Base-by-base conservation (phyloP, 495 filamentous ascomycete species). In the Amorphotheca resinae region DNA sequence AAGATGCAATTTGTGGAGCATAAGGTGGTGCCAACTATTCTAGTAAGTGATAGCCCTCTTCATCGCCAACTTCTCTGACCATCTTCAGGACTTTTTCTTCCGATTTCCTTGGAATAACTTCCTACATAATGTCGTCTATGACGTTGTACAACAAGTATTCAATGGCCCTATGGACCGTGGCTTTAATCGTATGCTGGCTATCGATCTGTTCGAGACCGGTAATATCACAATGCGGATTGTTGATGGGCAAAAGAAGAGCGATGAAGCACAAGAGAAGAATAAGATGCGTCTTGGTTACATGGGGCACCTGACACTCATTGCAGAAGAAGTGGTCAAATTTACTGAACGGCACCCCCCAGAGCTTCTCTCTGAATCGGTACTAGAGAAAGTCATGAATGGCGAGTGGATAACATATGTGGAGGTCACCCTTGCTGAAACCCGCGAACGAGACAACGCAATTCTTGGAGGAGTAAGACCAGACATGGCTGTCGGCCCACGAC, bases 81-180 rank as follows among this genome's bases (percentile, higher is more conserved):
- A 1, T 0, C 11, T 14, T 3, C 45, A 86, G 83, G 80, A 81
- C 43, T 96, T 98, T 66, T 99, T 99, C 67, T 99, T 96, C 70
- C 79, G 77, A 41, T 96, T 96, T 60, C 93, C 91, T 3, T 99
- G 91, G 91, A 99, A 99, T 57, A 99, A 99, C 60, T 99, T 99
- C 57, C 75, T 99, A 17, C 91, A 99, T 61, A 99, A 99, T 63
- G 91, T 99, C 33, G 91, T 99, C 18, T 99, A 99, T 59, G 91
- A 99, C 59, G 87, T 99, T 49, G 82, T 99, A 9, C 91, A 99
- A 59, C 91, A 99, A 65, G 93, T 99, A 0, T 98, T 99, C 64
- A 99, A 99, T 56, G 91, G 93, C 0, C 84, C 84, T 9, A 95
- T 99, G 84, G 88, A 95, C 50, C 80, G 87, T 40, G 87, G 91